phyloP scores from a whole-genome alignment of 2,329 filamentous ascomycete genomes.

The Rhytidhysteron rufulum region DNA sequence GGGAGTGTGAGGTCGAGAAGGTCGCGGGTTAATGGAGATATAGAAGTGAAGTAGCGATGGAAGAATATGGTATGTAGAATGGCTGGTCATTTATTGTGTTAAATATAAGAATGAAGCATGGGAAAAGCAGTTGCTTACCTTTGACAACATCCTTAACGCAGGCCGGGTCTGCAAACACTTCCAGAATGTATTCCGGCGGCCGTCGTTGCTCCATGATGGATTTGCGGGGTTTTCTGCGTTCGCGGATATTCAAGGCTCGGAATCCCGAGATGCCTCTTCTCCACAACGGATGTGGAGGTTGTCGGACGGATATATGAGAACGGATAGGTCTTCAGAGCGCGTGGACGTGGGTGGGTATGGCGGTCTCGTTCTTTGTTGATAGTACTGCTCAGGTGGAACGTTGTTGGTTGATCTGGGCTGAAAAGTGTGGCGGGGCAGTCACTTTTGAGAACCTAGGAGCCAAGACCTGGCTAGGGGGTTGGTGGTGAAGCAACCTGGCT shows the following conservation, averaged over 20 bases:
- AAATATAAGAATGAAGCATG: slow-evolving; percentile 7
- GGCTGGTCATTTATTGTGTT: slow-evolving; percentile 48
- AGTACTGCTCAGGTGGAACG: slow-evolving; percentile 1
- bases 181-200: slow-evolving; percentile 86
- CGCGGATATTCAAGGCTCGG: background rate
- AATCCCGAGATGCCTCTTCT: too few relatives aligned
- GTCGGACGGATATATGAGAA: too few relatives aligned
- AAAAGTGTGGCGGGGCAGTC: slow-evolving; percentile 13
- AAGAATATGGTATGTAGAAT: slow-evolving; percentile 98
- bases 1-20: slow-evolving; percentile 88
- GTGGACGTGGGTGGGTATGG: background rate
- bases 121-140: slow-evolving; percentile 52
- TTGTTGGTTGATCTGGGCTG: slow-evolving; percentile 3
- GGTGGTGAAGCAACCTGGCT: too few relatives aligned
- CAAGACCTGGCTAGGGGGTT: too few relatives aligned
- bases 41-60: slow-evolving; percentile 90
- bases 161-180: slow-evolving; percentile 86
- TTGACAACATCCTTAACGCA: slow-evolving; percentile 91
- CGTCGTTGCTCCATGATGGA: slow-evolving; percentile 59
- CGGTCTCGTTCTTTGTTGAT: background rate
- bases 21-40: slow-evolving; percentile 78
- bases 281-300: too few relatives aligned
- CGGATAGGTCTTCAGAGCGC: too few relatives aligned
- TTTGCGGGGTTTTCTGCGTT: slow-evolving; percentile 10
- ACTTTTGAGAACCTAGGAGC: too few relatives aligned